phyloP scores from a whole-genome alignment of 129 eudicot genomes.

The Flaveria brownii region DNA sequence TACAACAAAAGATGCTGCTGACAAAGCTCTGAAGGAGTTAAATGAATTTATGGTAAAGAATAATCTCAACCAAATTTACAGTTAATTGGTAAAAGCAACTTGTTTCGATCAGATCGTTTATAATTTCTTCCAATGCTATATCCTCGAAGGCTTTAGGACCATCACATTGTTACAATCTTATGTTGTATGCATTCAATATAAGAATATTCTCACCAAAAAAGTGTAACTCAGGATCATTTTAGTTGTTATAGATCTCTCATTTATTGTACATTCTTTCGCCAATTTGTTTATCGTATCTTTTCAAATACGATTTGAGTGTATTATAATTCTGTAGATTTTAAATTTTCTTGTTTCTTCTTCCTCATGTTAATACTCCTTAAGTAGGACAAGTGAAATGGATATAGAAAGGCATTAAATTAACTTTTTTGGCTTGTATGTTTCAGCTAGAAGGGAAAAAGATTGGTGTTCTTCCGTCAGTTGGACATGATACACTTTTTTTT shows the following conservation, averaged over 20 bases:
- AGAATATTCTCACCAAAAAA: background rate
- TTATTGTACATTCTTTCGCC: background rate
- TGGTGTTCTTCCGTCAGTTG: slow-evolving; percentile 83
- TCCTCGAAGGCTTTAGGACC: slow-evolving; percentile 1
- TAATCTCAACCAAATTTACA: slow-evolving; percentile 2
- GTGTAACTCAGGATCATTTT: background rate
- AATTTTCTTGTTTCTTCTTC: background rate
- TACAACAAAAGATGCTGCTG: slow-evolving; percentile 78
- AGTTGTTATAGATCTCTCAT: background rate
- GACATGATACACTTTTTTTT: slow-evolving; percentile 74
- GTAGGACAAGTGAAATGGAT: slow-evolving; percentile 6
- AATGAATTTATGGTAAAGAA: slow-evolving; percentile 58
- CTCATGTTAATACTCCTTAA: background rate
- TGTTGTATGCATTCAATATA: background rate
- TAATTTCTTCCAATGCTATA: background rate
- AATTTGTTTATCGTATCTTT: background rate
- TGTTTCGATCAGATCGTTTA: slow-evolving; percentile 4
- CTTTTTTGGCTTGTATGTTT: slow-evolving; percentile 33
- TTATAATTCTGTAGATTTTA: background rate
- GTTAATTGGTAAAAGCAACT: slow-evolving; percentile 22
- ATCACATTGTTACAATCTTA: background rate
- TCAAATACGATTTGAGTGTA: background rate
- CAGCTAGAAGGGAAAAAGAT: slow-evolving; percentile 95
- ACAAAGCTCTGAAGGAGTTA: slow-evolving; percentile 72
- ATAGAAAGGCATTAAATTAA: slow-evolving; percentile 7